Conservation (phyloP, 1,284 basidiomycete species). For the Peniophora sp. region DNA sequence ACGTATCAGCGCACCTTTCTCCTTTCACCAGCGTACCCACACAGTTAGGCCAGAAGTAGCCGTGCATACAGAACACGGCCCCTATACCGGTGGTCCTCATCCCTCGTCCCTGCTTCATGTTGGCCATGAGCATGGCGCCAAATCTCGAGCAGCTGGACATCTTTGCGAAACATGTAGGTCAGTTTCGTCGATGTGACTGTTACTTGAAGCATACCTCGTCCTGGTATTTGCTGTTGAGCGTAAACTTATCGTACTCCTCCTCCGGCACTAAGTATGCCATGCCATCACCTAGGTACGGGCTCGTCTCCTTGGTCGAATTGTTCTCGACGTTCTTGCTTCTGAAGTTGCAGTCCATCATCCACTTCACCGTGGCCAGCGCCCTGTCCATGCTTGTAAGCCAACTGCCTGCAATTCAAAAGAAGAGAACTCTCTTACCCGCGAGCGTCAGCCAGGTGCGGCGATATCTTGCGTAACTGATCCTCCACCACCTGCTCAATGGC, state of each 20-base stretch:
- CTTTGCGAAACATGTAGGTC: too few relatives aligned
- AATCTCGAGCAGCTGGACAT: slow-evolving; percentile 11
- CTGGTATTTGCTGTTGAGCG: background rate
- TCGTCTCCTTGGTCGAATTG: background rate
- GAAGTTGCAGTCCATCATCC: background rate
- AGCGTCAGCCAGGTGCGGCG: background rate
- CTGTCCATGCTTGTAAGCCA: background rate
- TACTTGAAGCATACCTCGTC: too few relatives aligned
- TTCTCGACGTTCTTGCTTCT: background rate
- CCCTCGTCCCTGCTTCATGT: slow-evolving; percentile 10
- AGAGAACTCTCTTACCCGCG: too few relatives aligned
- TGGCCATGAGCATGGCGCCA: slow-evolving; percentile 6
- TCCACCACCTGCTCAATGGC: background rate
- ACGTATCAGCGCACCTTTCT: slow-evolving; percentile 11
- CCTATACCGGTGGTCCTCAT: slow-evolving; percentile 16
- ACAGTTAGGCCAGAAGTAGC: slow-evolving; percentile 6
- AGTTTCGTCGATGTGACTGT: too few relatives aligned
- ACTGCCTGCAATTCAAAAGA: too few relatives aligned
- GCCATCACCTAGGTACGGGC: background rate
- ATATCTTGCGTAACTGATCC: background rate
- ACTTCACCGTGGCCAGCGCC: background rate
- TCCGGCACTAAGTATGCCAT: background rate
- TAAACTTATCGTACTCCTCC: background rate
- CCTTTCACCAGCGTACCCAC: slow-evolving; percentile 17
- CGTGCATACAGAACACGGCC: slow-evolving; percentile 14